Base-by-base conservation (phyloP, 805 yeast species). In the Kuraishia piskuri region DNA sequence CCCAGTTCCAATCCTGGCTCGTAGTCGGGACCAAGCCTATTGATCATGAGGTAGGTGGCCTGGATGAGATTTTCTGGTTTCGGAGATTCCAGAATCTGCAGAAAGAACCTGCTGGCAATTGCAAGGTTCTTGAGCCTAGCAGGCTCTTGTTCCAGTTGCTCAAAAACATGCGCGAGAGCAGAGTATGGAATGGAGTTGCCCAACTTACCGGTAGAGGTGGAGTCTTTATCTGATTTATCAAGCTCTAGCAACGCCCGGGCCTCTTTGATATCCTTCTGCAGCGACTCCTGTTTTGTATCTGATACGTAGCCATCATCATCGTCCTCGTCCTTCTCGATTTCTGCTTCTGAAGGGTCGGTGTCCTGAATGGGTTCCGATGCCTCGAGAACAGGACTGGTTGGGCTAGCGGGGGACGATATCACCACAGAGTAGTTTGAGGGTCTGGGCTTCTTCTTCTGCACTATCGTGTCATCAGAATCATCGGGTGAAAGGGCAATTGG, bases 21-120 rank as follows among this genome's bases (percentile, higher is more conserved):
- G 64, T 94, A 94, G 66, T 94, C 99, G 0, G 99, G 99, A 0
- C 97, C 97, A 9, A 91, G 71, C 56, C 92, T 74, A 65, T 92
- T 92, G 64, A 92, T 90, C 69, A 88, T 87, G 19, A 94, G 75
- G 61, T 92, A 94, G 1, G 91, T 86, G 1, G 89, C 83, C 53
- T 80, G 82, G 6, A 88, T 76, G 52, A 94, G 69, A 48, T 78
- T 80, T 2, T 56, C 50, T 5, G 61, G 57, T 5, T 83, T 80
- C 48, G 80, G 75, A 48, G 77, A 73, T 24, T 75, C 66, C 52
- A 94, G 71, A 0, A 90, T 83, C 46, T 80, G 78, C 12, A 77
- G 68, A 64, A 88, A 87, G 65, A 91, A 86, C 50, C 82, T 84
- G 0, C 96, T 79, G 17, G 92, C 84, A 53, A 80, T 71, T 47